Base-by-base conservation (phyloP, 202 grass and related monocot species). In the Panicum virgatum region DNA sequence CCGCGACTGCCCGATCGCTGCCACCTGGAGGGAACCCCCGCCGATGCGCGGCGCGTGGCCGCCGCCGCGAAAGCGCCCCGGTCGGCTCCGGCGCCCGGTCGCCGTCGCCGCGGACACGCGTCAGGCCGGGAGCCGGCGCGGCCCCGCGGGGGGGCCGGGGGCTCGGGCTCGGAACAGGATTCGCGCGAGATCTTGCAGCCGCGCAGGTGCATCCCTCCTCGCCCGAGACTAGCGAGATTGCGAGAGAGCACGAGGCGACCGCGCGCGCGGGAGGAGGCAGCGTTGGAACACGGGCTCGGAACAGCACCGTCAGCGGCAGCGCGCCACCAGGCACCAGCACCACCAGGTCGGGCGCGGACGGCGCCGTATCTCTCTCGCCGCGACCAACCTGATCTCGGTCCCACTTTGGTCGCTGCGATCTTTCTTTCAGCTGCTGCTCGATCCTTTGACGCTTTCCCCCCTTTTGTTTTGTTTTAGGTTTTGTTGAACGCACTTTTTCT, bases 201-300 rank as follows among this genome's bases (percentile, higher is more conserved):
- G 25, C 61, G 19, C 62, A 29, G 80, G 81, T 88, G 86, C 86
- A 75, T 84, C 86, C 81, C 81, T 42, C 81, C 42, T 88, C 25
- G 66, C 14, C 14, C 66, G 37, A 29, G 11, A 14, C 76, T n/a
- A 1, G 16, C 19, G 32, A 34, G 40, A 43, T 3, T 6, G 40
- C 40, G 61, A n/a, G 14, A 13, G 15, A 32, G 11, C 75, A 19
- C 74, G 4, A 2, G 37, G 56, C 45, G 30, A 37, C 30, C 30
- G 14, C n/a, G 36, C 2, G 40, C 46, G 47, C n/a, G n/a, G n/a
- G n/a, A n/a, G 79, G 47, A 36, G 72, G 74, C 73, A 16, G 75
- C 9, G 81, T 29, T 69, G 86, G 75, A 79, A 85, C 66, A 48
- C 67, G 75, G 56, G 79, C 64, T 63, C n/a, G 63, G 63, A 48